phyloP scores from a whole-genome alignment of 495 filamentous ascomycete genomes.

The Cetradonia linearis region DNA sequence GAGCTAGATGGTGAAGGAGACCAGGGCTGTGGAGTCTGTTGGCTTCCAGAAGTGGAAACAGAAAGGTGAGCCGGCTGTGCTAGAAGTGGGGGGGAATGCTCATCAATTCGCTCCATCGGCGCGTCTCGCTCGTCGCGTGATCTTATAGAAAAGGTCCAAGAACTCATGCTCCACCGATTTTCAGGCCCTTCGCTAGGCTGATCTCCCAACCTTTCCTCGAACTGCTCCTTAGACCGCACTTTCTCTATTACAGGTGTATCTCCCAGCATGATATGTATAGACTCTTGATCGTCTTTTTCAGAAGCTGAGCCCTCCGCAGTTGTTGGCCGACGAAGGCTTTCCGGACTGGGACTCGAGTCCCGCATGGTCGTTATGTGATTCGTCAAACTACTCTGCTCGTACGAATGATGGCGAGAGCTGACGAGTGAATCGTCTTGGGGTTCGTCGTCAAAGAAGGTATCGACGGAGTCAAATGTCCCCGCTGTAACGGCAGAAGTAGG shows the following conservation, averaged over 20 bases:
- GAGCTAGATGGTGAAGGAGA: conserved; percentile 22
- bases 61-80: conserved; percentile 16
- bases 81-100: conserved; percentile 17
- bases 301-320: conserved; percentile 34
- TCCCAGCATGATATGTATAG: conserved; percentile 51
- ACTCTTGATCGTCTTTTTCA: conserved; percentile 45
- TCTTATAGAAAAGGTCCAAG: conserved; percentile 42
- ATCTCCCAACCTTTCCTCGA: conserved; percentile 24
- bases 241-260: conserved; percentile 36
- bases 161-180: conserved; percentile 43
- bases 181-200: conserved; percentile 23
- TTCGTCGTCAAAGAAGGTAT: conserved; percentile 62
- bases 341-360: conserved; percentile 30
- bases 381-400: conserved; percentile 38
- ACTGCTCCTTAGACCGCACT: conserved; percentile 27
- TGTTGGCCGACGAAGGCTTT: conserved; percentile 25
- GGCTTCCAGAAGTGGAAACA: conserved; percentile 19
- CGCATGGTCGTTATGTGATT: conserved; percentile 45
- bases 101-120: conserved; percentile 25
- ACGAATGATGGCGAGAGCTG: conserved; percentile 30
- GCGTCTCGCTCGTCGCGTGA: conserved; percentile 30
- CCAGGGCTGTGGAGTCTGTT: conserved; percentile 24
- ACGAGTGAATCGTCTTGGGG: conserved; percentile 49
- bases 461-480: conserved; percentile 44
- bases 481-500: conserved; percentile 34